Evolutionary conservation across 2,329 filamentous ascomycete species (phyloP).

Genomic region (Alternaria angustiovoidea): DNA sequence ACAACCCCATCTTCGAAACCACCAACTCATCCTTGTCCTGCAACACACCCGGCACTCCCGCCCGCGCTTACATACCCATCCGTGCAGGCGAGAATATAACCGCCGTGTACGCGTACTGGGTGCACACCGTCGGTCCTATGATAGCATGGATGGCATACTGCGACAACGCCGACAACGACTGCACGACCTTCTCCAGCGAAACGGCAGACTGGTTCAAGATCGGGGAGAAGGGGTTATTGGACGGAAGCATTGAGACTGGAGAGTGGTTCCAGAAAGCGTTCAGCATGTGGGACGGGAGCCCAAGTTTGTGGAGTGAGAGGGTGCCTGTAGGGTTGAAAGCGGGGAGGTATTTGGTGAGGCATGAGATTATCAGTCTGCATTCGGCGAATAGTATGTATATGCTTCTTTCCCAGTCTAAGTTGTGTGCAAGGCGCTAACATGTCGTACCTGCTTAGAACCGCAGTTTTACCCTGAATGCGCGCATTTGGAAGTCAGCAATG

Average conservation of each 20-base stretch:
- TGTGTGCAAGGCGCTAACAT: not conserved
- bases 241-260: constrained; percentile 32
- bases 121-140: constrained; percentile 45
- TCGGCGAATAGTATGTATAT: constrained; percentile 25
- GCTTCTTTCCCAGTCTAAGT: not conserved
- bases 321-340: constrained; percentile 29
- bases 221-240: constrained; percentile 29
- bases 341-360: constrained; percentile 38
- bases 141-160: constrained; percentile 41
- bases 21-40: constrained; percentile 36
- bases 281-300: constrained; percentile 33
- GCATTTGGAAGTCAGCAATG: constrained; percentile 36
- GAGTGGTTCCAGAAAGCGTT: constrained; percentile 41
- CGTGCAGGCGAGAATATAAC: constrained; percentile 37
- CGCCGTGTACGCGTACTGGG: constrained; percentile 40
- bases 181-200: constrained; percentile 24
- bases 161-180: constrained; percentile 25
- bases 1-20: constrained; percentile 38
- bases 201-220: constrained; percentile 42
- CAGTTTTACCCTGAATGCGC: constrained; percentile 45
- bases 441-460: constrained; percentile 14
- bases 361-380: constrained; percentile 44
- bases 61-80: constrained; percentile 35
- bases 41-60: constrained; percentile 40
- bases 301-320: constrained; percentile 37